These are phyloP conservation scores for Pachysolen tannophilus DNA, from an alignment of 805 yeast species.

Conservation along the genomic window DNA sequence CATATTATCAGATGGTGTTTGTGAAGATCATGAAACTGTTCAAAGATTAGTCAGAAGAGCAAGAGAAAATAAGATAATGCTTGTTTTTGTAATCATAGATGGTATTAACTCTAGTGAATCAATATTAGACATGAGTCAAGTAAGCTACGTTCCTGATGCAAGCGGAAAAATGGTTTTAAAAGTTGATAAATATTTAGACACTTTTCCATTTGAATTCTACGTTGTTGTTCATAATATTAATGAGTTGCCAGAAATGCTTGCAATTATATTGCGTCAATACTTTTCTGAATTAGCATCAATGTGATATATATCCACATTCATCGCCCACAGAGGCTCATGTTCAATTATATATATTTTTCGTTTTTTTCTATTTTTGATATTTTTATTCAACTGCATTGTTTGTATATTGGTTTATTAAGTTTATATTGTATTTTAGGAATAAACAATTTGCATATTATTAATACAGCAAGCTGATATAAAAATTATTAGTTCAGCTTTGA, in stretches of 20 bases:
- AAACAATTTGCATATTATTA: too few species aligned
- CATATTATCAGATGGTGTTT: slow-evolving; percentile 91
- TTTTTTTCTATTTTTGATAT: too few species aligned
- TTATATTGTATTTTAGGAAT: too few species aligned
- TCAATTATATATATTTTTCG: too few species aligned
- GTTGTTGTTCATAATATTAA: slow-evolving; percentile 85
- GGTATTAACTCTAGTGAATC: slow-evolving; percentile 81
- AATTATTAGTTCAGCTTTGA: too few species aligned
- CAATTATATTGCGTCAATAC: slow-evolving; percentile 85
- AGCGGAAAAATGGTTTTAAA: slow-evolving; percentile 65
- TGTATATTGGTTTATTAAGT: too few species aligned
- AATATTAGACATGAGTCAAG: slow-evolving; percentile 92
- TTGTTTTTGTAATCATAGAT: slow-evolving; percentile 90
- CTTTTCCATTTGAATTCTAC: slow-evolving; percentile 95
- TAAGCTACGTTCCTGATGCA: slow-evolving; percentile 63
- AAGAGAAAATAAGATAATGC: slow-evolving; percentile 85
- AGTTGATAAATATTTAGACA: slow-evolving; percentile 80
- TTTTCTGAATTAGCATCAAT: slow-evolving; percentile 58
- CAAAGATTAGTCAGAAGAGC: slow-evolving; percentile 84
- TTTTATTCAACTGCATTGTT: too few species aligned
- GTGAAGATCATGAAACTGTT: slow-evolving; percentile 86
- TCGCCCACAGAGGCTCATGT: too few species aligned
- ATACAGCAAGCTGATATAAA: too few species aligned
- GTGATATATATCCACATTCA: too few species aligned
- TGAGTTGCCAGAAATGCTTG: slow-evolving; percentile 87